Evolutionary conservation across 306 rosid genomes (phyloP), one percentile per base, ranked within the genome.

Genomic region (Elaeagnus macrophylla): DNA sequence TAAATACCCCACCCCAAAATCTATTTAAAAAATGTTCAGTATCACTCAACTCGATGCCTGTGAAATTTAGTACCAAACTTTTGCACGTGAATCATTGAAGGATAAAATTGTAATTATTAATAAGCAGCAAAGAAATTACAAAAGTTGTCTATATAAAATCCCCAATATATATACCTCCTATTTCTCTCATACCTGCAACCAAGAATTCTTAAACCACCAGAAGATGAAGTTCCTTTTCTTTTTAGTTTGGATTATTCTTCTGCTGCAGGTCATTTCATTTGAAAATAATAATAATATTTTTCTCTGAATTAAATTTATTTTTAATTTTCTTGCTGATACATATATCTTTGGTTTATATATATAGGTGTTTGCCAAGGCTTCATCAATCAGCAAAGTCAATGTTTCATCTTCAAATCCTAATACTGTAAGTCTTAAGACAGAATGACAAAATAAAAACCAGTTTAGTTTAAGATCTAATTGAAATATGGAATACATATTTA

Each of bases 301-400:
- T n/a, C n/a, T n/a, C n/a, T n/a, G n/a, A 35, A 14, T 37, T 9
- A 38, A 14, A 18, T 32, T n/a, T 8, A 12, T 49, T 51, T 10
- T 10, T 14, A 16, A 18, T 13, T 25, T 25, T 19, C 9, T 25
- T 25, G 32, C 10, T 8, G 3, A 9, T n/a, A n/a, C n/a, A 15
- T 39, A 17, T 45, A 8, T 9, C 5, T 43, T 17, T 7, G 16
- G 15, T 38, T 2, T 20, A 51, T 10, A 5, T 10, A 59, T 62
- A 36, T 35, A 80, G 86, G 86, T 59, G 50, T 39, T 67, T 54
- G 71, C 68, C 10, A 75, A 80, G 63, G 82, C 71, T 67, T 57
- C 74, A 15, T 10, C 59, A 7, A 10, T 38, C 5, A 58, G 14
- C 16, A 14, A 36, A 43, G 71, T 67, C n/a, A 70, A 72, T 46